Evolutionary conservation across 2,329 filamentous ascomycete genomes (phyloP), one percentile per base, ranked within the genome.

Genomic region (Gremmenia infestans): DNA sequence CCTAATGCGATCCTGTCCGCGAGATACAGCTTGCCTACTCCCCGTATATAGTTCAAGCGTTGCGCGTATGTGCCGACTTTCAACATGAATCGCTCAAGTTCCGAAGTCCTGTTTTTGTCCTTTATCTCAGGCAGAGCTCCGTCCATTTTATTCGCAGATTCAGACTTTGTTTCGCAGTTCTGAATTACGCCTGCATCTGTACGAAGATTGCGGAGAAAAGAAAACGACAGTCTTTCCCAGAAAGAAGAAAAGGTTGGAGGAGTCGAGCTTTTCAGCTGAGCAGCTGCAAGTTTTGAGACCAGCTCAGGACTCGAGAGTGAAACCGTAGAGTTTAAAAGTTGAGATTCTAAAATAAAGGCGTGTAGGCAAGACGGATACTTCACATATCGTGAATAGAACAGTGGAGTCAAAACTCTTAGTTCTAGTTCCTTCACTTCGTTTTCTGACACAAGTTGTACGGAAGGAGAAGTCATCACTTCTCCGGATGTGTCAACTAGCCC

Each of bases 371-470:
- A 77, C 0, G 80, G 74, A 65, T 89, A 88, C 60, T 81, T 77
- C 0, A 84, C 75, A 48, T 89, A 83, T 28, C 85, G 78, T 12
- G 80, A 77, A 72, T 90, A 90, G 65, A 90, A 90, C 0, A 73
- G 74, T 0, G 87, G 86, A 0, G 82, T 86, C 19, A 87, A 68
- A 4, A 89, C 73, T 52, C 78, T 78, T 48, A 89, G 72, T 45
- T 81, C 79, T 5, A 87, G 50, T 69, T 57, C 42, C 22, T 76
- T 71, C 2, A 58, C 57, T 2, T 52, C 51, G 2, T 57, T 40
- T 2, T 57, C 50, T 12, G 48, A 52, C 0, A 62, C 52, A 2
- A 63, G 51, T 11, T 57, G 52, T 14, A 69, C 67, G 2, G 61
- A 50, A 5, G 65, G 56, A 4, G 75, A 78, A 19, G 60, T 62